Percentiles rank a stretch among this genome's conserved stretches.
Evolutionary conservation across 164 flowering plant genomes (phyloP).

Genomic region (Annona squamosa): DNA sequence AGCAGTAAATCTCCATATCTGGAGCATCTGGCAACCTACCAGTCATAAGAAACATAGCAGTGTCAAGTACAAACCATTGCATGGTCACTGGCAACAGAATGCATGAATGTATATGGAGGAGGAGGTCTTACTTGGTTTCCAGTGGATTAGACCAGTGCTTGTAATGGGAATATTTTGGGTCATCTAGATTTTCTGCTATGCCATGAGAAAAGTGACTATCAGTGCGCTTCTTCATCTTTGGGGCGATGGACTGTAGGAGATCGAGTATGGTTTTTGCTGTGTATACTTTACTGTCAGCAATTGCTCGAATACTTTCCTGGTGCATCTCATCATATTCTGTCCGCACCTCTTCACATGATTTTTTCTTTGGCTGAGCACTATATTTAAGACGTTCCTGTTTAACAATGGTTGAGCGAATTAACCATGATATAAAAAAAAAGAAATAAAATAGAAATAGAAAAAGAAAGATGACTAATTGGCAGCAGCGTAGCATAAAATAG

Average conservation of each 20-base stretch:
- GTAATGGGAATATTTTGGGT: constrained; percentile 59
- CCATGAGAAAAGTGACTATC: constrained; percentile 77
- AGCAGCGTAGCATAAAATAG: too few species aligned
- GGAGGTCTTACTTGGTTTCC: constrained; percentile 47
- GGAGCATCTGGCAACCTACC: constrained; percentile 67
- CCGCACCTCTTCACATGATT: constrained; percentile 53
- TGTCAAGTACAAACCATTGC: neutral
- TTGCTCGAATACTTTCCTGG: constrained; percentile 37
- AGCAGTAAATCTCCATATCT: constrained; percentile 64
- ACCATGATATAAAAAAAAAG: neutral
- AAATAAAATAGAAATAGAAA: neutral
- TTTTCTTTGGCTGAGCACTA: constrained; percentile 14
- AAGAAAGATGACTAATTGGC: too few species aligned
- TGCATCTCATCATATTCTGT: constrained; percentile 68
- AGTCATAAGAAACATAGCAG: neutral
- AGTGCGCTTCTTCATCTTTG: constrained; percentile 60
- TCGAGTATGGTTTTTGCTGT: constrained; percentile 48
- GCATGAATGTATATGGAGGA: neutral
- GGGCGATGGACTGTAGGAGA: constrained; percentile 54
- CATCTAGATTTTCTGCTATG: constrained; percentile 65
- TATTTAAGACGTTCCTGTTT: constrained; percentile 26
- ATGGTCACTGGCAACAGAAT: neutral
- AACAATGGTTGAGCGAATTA: neutral
- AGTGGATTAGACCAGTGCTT: constrained; percentile 88
- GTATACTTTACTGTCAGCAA: constrained; percentile 57